These are phyloP conservation scores for Neurospora sp. DNA, from an alignment of 495 filamentous ascomycete genomes.

Conservation along the genomic window DNA sequence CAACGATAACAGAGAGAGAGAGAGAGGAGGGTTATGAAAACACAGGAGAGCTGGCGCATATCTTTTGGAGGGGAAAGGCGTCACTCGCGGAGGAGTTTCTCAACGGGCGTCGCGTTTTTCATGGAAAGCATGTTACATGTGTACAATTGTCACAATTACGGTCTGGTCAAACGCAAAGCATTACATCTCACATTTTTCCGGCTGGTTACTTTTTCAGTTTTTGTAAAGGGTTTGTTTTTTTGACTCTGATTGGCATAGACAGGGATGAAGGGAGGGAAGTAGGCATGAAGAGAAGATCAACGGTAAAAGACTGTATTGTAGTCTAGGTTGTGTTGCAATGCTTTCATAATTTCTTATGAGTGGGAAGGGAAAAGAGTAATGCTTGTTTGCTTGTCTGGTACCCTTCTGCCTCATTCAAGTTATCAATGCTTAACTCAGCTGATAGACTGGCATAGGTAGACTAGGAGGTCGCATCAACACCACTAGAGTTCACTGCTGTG, in stretches of 20 bases:
- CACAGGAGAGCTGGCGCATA: neutral
- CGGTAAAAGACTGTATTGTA: constrained; percentile 36
- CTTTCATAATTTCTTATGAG: neutral
- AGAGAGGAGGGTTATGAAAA: neutral
- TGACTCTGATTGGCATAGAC: neutral
- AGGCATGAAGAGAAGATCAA: constrained; percentile 7
- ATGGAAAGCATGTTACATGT: constrained; percentile 21
- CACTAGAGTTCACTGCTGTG: neutral
- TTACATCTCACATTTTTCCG: neutral
- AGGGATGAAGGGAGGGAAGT: neutral
- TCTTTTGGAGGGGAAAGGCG: neutral
- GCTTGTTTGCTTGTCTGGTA: neutral
- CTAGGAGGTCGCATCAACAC: neutral
- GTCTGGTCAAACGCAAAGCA: neutral
- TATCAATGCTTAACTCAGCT: neutral
- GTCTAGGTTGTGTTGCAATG: constrained; percentile 29
- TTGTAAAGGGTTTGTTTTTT: neutral
- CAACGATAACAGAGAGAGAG: neutral
- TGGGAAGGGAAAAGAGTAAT: neutral
- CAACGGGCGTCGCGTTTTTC: constrained; percentile 8
- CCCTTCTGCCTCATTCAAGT: neutral
- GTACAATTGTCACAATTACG: constrained; percentile 33
- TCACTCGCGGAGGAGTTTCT: neutral
- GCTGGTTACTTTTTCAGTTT: constrained; percentile 22
- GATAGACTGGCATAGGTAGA: neutral